Conservation (phyloP, 768 basidiomycete genomes). For the Antrodiella citrinella region DNA sequence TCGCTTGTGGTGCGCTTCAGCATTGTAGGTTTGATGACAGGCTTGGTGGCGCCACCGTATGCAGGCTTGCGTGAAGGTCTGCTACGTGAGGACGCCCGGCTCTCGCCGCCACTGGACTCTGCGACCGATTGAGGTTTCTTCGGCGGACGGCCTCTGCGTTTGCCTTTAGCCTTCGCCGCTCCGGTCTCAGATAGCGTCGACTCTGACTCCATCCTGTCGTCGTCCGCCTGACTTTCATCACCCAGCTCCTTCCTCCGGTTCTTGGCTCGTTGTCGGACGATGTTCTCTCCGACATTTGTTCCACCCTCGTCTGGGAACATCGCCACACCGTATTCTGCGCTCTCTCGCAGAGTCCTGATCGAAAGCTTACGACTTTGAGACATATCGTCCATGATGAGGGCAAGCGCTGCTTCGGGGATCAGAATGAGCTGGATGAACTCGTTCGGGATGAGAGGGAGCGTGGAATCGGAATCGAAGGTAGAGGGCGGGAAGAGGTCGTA, state of each 20-base stretch:
- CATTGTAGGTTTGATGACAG: background rate
- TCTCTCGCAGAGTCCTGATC: slow-evolving; percentile 57
- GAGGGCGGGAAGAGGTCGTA: slow-evolving; percentile 66
- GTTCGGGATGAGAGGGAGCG: slow-evolving; percentile 58
- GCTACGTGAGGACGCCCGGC: background rate
- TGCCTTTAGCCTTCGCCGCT: background rate
- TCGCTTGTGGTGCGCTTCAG: background rate
- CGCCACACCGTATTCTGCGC: slow-evolving; percentile 74
- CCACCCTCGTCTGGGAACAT: slow-evolving; percentile 64
- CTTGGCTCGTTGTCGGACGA: slow-evolving; percentile 36
- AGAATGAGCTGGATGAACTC: slow-evolving; percentile 80
- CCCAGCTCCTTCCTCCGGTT: slow-evolving; percentile 32
- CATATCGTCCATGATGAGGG: slow-evolving; percentile 78
- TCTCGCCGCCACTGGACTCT: background rate
- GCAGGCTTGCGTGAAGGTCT: background rate
- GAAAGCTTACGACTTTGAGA: slow-evolving; percentile 40
- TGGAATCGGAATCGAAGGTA: slow-evolving; percentile 42
- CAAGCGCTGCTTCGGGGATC: slow-evolving; percentile 81
- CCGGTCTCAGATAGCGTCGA: background rate
- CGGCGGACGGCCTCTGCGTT: background rate
- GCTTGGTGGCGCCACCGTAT: background rate
- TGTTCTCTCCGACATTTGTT: slow-evolving; percentile 32
- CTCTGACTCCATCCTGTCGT: background rate
- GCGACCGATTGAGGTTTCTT: background rate
- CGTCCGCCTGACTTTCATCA: slow-evolving; percentile 27